Percentiles rank a stretch among this genome's conserved stretches.
Evolutionary conservation across 176 grass and related monocot species (phyloP).

Genomic region (Chloris gayana): DNA sequence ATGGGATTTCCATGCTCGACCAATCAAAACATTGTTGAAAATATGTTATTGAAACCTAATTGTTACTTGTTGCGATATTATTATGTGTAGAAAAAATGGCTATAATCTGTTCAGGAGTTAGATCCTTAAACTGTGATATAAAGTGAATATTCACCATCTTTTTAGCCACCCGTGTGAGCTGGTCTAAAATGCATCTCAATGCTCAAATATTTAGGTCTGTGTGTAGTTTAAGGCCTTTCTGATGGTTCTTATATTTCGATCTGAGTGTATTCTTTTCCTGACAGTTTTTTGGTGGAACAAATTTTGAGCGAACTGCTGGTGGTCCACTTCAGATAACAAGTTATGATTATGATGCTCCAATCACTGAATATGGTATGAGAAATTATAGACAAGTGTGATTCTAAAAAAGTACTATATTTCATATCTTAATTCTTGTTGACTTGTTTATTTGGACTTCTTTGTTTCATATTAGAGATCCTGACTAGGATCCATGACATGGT

Average conservation of each 20-base stretch:
- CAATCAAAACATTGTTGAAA: background rate
- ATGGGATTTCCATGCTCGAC: background rate
- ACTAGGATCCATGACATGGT: conserved; percentile 22
- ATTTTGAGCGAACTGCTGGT: conserved; percentile 93
- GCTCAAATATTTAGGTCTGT: conserved; percentile 23
- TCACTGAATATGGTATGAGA: conserved; percentile 88
- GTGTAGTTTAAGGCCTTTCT: background rate
- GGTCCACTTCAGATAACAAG: conserved; percentile 93
- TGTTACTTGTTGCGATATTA: background rate
- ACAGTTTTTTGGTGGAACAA: conserved; percentile 96
- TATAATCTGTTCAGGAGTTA: background rate
- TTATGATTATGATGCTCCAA: conserved; percentile 96
- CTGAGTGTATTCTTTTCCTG: conserved; percentile 37
- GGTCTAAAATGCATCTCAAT: background rate
- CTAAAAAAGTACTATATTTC: background rate
- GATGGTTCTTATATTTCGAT: conserved; percentile 26
- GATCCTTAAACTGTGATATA: background rate
- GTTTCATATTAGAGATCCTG: conserved; percentile 29
- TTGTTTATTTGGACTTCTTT: conserved; percentile 17
- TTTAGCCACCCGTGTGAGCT: background rate
- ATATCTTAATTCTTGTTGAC: conserved; percentile 29
- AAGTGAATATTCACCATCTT: background rate
- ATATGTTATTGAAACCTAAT: background rate
- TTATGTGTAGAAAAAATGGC: background rate
- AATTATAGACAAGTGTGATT: conserved; percentile 16